Conservation (phyloP, 257 asterid species). For the Solanum medicagineum region DNA sequence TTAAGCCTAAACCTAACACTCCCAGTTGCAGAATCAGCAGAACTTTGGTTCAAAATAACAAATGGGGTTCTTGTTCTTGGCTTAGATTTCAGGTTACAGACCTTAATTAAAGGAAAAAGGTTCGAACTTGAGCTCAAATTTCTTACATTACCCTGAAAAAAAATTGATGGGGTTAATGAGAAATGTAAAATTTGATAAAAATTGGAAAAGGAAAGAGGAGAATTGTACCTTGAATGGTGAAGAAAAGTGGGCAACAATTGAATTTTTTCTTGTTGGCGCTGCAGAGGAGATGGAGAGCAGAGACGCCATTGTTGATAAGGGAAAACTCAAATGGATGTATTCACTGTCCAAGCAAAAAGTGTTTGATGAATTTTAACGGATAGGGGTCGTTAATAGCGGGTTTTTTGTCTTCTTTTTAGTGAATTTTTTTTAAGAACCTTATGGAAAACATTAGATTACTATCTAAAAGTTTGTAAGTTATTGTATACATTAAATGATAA, state of each 20-base stretch:
- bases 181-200: not conserved
- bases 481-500: no score
- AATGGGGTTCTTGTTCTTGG: constrained; percentile 23
- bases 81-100: constrained; percentile 1
- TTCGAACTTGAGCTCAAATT: constrained; percentile 30
- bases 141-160: constrained; percentile 46
- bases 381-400: constrained; percentile 1
- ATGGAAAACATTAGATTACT: no score
- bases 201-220: not conserved
- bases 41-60: constrained; percentile 9
- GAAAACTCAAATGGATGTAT: not conserved
- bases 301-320: constrained; percentile 43
- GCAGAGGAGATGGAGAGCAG: constrained; percentile 38
- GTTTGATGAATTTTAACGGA: not conserved
- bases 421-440: no score
- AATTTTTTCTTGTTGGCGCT: not conserved
- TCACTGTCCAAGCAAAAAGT: not conserved
- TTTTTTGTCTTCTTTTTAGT: not conserved
- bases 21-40: not conserved
- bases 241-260: not conserved
- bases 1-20: constrained; percentile 51
- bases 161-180: not conserved
- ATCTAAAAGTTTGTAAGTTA: no score
- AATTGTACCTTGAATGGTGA: constrained; percentile 50
- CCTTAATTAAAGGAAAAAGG: constrained; percentile 25